A percentile compares a stretch with the other conserved stretches of the same genome.
These are phyloP conservation scores for Paramecium sonneborni DNA, from an alignment of 73 alveolate genomes.

Conservation along the genomic window DNA sequence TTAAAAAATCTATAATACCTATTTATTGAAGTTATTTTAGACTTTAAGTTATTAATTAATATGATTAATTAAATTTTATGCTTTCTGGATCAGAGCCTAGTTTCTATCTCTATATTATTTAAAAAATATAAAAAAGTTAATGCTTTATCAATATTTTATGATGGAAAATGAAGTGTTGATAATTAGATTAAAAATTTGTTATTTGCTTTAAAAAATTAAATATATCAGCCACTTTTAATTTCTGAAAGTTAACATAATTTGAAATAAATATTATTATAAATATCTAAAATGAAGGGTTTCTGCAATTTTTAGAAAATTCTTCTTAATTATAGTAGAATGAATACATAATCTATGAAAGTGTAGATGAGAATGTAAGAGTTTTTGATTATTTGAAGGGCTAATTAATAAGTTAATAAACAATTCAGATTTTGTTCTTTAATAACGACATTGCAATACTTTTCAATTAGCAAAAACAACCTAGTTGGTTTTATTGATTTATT, in stretches of 20 bases:
- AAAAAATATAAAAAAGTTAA: too few relatives aligned
- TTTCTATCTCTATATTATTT: too few relatives aligned
- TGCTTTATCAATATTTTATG: too few relatives aligned
- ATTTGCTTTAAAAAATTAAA: too few relatives aligned
- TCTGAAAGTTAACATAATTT: background rate
- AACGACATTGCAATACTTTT: background rate
- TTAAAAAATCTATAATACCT: too few relatives aligned
- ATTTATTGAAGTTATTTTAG: too few relatives aligned
- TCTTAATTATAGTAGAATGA: background rate
- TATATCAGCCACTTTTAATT: background rate
- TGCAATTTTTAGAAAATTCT: background rate
- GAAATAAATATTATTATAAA: background rate
- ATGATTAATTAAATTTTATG: too few relatives aligned
- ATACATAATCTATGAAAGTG: background rate
- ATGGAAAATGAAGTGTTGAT: background rate
- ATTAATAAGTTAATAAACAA: background rate
- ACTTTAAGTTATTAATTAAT: too few relatives aligned
- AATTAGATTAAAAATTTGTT: too few relatives aligned
- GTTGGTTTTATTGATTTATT: background rate
- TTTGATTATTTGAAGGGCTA: background rate
- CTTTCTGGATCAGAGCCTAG: too few relatives aligned
- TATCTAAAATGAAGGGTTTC: background rate
- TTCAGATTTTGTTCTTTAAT: constrained; percentile 3
- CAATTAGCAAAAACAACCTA: background rate
- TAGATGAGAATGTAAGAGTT: background rate